Base-by-base conservation (phyloP, 164 flowering plant genomes). In the Tinospora cordifolia region DNA sequence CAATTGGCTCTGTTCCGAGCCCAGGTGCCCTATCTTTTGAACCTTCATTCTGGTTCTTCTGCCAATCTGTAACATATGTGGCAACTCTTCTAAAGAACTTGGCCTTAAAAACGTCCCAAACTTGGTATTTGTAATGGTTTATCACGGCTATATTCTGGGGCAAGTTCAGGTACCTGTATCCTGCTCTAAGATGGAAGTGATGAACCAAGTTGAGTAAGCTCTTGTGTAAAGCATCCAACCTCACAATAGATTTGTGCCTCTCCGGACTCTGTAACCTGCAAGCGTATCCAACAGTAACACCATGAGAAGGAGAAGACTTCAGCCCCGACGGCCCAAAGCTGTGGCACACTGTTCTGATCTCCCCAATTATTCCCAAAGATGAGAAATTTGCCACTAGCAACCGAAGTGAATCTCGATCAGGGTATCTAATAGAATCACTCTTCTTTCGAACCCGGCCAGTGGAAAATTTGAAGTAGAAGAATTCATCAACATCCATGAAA, bases 21-120 rank as follows among this genome's bases (percentile, higher is more conserved):
- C 98, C 98, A 0, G 98, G 98, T 15, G 89, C 95, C 71, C 98
- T 79, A 64, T 92, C 98, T 69, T 86, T 90, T 0, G 98, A 92
- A 41, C 92, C 93, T 60, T 87, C 83, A 65, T 90, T 92, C 63
- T 89, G 90, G 73, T 84, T 83, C 65, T 90, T 85, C 68, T 83
- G 86, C 98, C 98, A 92, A 67, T 92, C 93, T 3, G 83, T 86
- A n/a, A 92, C 98, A 67, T 92, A 92, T 17, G 98, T 90, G 12
- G 95, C 92, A 66, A 90, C 98, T 63, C 97, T 84, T 72, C 95
- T 77, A 71, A 30, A 86, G 74, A 92, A 92, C 83, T 90, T 92
- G 30, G 91, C 84, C 72, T 79, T 87, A 63, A 92, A 92, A 3
- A 79, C 78, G 66, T 90, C 94, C 98, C 98, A 90, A 30, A 88